Evolutionary conservation across 1,284 basidiomycete genomes (phyloP).

Genomic region (Gymnopus androsaceus): DNA sequence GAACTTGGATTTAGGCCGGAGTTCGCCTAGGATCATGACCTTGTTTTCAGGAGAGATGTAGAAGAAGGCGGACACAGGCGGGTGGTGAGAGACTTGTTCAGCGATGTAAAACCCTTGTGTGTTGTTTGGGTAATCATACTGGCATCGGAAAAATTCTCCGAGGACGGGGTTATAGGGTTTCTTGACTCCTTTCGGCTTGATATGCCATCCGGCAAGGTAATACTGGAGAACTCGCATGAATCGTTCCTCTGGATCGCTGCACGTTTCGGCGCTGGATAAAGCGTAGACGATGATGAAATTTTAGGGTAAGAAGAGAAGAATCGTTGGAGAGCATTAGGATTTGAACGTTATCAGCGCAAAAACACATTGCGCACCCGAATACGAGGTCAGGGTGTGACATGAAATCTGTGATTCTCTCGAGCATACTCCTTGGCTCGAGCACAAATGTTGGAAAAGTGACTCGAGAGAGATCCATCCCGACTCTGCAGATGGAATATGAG

Average conservation of each 20-base stretch:
- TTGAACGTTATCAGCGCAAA: constrained; percentile 13
- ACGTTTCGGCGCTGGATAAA: constrained; percentile 66
- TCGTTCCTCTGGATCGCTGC: constrained; percentile 83
- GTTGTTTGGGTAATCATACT: constrained; percentile 91
- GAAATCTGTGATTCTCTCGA: constrained; percentile 97
- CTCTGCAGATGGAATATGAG: constrained; percentile 43
- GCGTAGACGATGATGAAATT: neutral
- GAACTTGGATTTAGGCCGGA: constrained; percentile 95
- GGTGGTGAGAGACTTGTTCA: constrained; percentile 96
- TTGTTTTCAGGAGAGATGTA: constrained; percentile 94
- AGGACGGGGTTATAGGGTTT: constrained; percentile 97
- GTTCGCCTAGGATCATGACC: constrained; percentile 85
- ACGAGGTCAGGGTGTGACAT: constrained; percentile 98
- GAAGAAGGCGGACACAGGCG: constrained; percentile 95
- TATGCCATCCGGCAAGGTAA: constrained; percentile 99
- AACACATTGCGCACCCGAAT: constrained; percentile 76
- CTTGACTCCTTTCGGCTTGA: constrained; percentile 99
- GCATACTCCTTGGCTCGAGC: constrained; percentile 89
- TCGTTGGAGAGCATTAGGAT: too few species aligned
- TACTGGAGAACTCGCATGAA: constrained; percentile 92
- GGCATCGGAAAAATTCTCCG: constrained; percentile 97
- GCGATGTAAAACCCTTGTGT: constrained; percentile 95
- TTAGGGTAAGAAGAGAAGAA: neutral
- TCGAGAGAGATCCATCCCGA: constrained; percentile 94
- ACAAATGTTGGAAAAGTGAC: constrained; percentile 95